These are phyloP conservation scores for Phytophthora nicotianae DNA, from an alignment of 352 stramenopile species.

Conservation along the genomic window DNA sequence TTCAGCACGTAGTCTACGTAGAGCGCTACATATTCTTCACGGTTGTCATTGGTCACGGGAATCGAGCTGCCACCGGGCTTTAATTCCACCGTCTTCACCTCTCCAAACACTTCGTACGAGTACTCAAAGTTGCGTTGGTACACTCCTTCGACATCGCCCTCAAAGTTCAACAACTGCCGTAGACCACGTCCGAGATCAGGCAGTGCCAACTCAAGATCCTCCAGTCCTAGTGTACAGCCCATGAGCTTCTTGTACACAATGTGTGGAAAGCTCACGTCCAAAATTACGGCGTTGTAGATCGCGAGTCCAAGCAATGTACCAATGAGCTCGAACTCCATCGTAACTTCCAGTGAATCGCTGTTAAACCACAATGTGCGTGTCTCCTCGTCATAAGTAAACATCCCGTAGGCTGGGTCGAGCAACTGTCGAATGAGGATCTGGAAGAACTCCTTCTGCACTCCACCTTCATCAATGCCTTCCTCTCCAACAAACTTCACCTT, in stretches of 20 bases:
- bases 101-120: constrained; percentile 81
- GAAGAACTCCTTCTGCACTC: constrained; percentile 86
- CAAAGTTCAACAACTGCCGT: constrained; percentile 67
- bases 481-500: constrained; percentile 88
- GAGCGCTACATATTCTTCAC: constrained; percentile 70
- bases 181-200: constrained; percentile 69
- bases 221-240: constrained; percentile 49
- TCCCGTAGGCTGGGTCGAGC: constrained; percentile 74
- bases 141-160: constrained; percentile 71
- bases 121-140: constrained; percentile 82
- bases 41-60: constrained; percentile 67
- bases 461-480: constrained; percentile 82
- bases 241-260: constrained; percentile 88
- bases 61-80: constrained; percentile 64
- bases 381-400: constrained; percentile 83
- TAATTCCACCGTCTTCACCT: constrained; percentile 80
- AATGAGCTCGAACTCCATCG: constrained; percentile 89
- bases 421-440: constrained; percentile 81
- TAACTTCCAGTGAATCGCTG: constrained; percentile 77
- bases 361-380: constrained; percentile 82
- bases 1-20: constrained; percentile 82
- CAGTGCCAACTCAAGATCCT: constrained; percentile 63
- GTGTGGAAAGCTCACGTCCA: constrained; percentile 83
- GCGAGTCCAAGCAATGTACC: constrained; percentile 79
- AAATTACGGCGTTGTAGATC: constrained; percentile 88